phyloP scores from a whole-genome alignment of 768 basidiomycete genomes.

The Suillus subalutaceus region DNA sequence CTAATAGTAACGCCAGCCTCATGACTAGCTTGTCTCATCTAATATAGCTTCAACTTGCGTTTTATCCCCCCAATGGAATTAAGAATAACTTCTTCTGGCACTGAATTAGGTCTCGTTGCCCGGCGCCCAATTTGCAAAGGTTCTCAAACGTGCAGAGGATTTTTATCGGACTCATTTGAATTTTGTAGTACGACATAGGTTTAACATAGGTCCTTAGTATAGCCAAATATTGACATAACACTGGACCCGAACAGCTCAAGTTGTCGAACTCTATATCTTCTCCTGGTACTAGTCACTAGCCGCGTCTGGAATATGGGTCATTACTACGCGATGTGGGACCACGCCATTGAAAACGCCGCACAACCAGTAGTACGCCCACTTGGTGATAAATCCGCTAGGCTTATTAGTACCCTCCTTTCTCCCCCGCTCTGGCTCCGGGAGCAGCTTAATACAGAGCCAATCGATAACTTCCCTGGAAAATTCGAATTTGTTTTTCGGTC shows the following conservation, averaged over 20 bases:
- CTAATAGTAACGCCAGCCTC: background rate
- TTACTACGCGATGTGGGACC: background rate
- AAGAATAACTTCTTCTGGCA: background rate
- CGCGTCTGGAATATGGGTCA: background rate
- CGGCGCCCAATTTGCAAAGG: background rate
- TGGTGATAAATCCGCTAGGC: background rate
- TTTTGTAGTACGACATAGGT: too few relatives aligned
- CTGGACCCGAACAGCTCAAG: background rate
- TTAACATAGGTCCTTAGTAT: too few relatives aligned
- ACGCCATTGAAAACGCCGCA: background rate
- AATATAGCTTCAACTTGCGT: background rate
- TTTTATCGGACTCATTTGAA: background rate
- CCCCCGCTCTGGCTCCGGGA: slow-evolving; percentile 2
- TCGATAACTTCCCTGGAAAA: background rate
- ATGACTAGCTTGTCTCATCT: background rate
- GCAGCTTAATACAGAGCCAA: background rate
- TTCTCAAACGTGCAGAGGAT: background rate
- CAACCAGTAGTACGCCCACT: background rate
- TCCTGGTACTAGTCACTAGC: background rate
- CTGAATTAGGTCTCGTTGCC: background rate
- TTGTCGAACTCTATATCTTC: too few relatives aligned
- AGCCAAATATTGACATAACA: too few relatives aligned
- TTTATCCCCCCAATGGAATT: background rate
- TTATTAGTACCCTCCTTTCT: background rate
- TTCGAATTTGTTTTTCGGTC: background rate